Evolutionary conservation across 345 rosid species (phyloP).

Genomic region (Populus deltoides): DNA sequence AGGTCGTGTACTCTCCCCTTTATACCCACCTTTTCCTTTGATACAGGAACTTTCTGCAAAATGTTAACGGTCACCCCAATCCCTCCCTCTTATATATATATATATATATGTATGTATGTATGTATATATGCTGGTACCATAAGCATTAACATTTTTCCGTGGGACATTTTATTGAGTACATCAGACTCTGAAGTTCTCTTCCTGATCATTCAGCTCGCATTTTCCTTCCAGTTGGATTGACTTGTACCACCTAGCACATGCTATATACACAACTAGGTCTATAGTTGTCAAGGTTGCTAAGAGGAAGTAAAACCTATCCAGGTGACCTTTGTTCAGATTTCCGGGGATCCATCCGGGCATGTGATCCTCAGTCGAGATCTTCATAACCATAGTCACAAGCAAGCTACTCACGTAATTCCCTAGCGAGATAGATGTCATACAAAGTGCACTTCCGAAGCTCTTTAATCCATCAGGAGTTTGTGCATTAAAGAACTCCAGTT

Average conservation of each 20-base stretch:
- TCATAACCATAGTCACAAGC: conserved; percentile 86
- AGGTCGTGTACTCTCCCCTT: neutral
- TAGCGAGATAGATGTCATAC: conserved; percentile 92
- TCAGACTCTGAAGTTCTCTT: conserved; percentile 49
- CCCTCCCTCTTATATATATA: conserved; percentile 28
- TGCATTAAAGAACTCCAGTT: conserved; percentile 93
- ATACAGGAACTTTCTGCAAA: neutral
- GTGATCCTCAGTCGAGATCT: conserved; percentile 80
- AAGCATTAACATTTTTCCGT: conserved; percentile 1
- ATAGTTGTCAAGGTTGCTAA: conserved; percentile 65
- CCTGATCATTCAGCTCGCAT: conserved; percentile 32
- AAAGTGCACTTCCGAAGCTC: conserved; percentile 93
- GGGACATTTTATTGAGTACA: neutral
- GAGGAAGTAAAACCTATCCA: conserved; percentile 91
- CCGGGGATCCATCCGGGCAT: conserved; percentile 99
- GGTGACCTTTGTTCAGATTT: conserved; percentile 92
- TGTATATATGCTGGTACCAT: conserved; percentile 10
- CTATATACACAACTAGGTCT: conserved; percentile 62
- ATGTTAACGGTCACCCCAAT: neutral
- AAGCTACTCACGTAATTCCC: conserved; percentile 99
- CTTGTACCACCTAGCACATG: conserved; percentile 89
- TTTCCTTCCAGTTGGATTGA: conserved; percentile 64
- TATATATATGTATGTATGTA: no score
- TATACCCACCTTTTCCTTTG: conserved; percentile 11
- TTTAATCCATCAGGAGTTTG: conserved; percentile 94